Conservation (phyloP, 2,329 filamentous ascomycete genomes). For the Hymenoscyphus linearis region DNA sequence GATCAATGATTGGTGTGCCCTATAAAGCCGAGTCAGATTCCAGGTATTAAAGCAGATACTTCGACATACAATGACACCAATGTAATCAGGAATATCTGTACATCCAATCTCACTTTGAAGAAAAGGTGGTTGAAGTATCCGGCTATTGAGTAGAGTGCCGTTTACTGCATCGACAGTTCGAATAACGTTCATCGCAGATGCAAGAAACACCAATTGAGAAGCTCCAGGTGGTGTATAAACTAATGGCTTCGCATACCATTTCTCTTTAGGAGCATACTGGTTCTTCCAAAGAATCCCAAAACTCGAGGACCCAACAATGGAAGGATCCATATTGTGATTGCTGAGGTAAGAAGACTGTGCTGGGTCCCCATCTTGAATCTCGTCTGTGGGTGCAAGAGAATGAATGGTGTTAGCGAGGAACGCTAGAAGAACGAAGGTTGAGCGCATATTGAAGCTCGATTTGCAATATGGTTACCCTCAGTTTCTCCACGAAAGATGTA, state of each 20-base stretch:
- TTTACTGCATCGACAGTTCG: constrained; percentile 38
- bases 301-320: constrained; percentile 30
- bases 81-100: constrained; percentile 36
- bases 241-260: constrained; percentile 40
- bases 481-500: neutral
- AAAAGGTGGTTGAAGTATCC: constrained; percentile 38
- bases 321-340: constrained; percentile 39
- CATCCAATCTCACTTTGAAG: constrained; percentile 29
- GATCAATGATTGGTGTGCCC: constrained; percentile 36
- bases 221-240: constrained; percentile 37
- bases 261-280: constrained; percentile 28
- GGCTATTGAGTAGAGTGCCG: constrained; percentile 34
- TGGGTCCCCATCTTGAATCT: constrained; percentile 29
- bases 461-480: neutral
- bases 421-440: neutral
- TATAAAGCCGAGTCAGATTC: neutral
- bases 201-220: constrained; percentile 36
- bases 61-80: constrained; percentile 32
- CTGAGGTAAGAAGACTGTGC: constrained; percentile 36
- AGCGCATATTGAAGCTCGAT: neutral
- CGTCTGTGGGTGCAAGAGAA: constrained; percentile 14
- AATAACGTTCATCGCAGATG: constrained; percentile 37
- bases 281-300: constrained; percentile 36
- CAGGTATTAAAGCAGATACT: neutral
- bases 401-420: neutral